These are phyloP conservation scores for Xerocomellus chrysenteron DNA, from an alignment of 768 basidiomycete species.

Conservation along the genomic window DNA sequence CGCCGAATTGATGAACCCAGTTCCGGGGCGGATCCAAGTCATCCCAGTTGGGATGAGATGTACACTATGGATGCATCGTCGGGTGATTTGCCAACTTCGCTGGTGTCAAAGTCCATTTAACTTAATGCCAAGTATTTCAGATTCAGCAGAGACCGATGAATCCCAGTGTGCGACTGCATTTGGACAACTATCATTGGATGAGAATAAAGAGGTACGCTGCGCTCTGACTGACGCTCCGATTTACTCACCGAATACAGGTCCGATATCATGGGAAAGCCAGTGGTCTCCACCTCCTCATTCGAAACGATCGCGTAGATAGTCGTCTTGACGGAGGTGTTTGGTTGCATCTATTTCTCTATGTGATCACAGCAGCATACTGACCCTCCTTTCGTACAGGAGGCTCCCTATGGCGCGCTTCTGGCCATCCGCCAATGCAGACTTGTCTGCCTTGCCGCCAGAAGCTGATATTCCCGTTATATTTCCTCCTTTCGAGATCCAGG, in stretches of 20 bases:
- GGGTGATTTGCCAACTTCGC: conserved; percentile 19
- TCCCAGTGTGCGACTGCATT: conserved; percentile 53
- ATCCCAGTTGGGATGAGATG: conserved; percentile 57
- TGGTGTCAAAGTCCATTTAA: conserved; percentile 2
- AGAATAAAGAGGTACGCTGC: conserved; percentile 62
- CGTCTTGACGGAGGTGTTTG: conserved; percentile 69
- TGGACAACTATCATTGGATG: conserved; percentile 72
- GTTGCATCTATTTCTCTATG: conserved; percentile 35
- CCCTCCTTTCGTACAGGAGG: conserved; percentile 42
- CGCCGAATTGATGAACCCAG: conserved; percentile 41
- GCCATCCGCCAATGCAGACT: conserved; percentile 54
- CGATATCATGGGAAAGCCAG: conserved; percentile 81
- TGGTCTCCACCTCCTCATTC: conserved; percentile 72
- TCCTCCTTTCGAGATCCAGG: conserved; percentile 62
- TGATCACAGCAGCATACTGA: conserved; percentile 12
- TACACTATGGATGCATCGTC: conserved; percentile 53
- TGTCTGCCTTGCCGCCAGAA: conserved; percentile 40
- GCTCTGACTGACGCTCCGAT: neutral
- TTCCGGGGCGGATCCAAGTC: conserved; percentile 12
- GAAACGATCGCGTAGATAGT: conserved; percentile 63
- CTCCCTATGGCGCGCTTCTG: conserved; percentile 75
- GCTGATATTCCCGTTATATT: conserved; percentile 47
- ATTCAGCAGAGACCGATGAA: conserved; percentile 39
- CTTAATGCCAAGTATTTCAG: conserved; percentile 24
- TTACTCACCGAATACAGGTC: conserved; percentile 47